These are phyloP conservation scores for Waltergamsia citrina DNA, from an alignment of 2,329 filamentous ascomycete genomes.

Conservation along the genomic window DNA sequence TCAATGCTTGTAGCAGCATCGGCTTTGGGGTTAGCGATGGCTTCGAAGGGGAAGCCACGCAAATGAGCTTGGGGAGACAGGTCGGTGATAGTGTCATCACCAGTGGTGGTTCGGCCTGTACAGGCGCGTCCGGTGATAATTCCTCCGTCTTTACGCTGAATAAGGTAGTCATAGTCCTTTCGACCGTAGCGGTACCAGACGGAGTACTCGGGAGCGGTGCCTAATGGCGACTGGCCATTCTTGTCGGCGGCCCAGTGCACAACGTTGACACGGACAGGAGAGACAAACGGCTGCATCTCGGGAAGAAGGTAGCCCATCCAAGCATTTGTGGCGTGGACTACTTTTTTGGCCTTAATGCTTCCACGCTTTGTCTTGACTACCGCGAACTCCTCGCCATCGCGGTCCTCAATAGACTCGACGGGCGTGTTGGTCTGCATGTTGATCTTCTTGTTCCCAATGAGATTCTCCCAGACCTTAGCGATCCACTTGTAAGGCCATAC, in stretches of 20 bases:
- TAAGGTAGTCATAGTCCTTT: slow-evolving; percentile 15
- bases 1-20: slow-evolving; percentile 1
- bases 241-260: slow-evolving; percentile 1
- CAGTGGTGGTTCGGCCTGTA: slow-evolving; percentile 8
- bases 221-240: not conserved
- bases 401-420: slow-evolving; percentile 7
- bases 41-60: slow-evolving; percentile 4
- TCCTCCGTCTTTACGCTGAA: slow-evolving; percentile 9
- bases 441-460: slow-evolving; percentile 6
- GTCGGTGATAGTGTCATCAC: slow-evolving; percentile 8
- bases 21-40: not conserved
- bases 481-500: slow-evolving; percentile 15
- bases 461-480: slow-evolving; percentile 6
- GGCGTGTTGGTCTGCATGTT: slow-evolving; percentile 12
- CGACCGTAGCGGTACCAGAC: slow-evolving; percentile 10
- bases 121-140: slow-evolving; percentile 10
- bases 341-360: slow-evolving; percentile 8
- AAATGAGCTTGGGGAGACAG: slow-evolving; percentile 7
- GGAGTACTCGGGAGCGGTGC: slow-evolving; percentile 5
- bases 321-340: slow-evolving; percentile 16
- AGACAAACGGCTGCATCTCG: slow-evolving; percentile 10
- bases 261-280: slow-evolving; percentile 7
- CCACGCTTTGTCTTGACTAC: slow-evolving; percentile 11
- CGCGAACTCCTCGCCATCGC: slow-evolving; percentile 3
- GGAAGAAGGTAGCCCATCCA: slow-evolving; percentile 13